Evolutionary conservation across 129 eudicot species (phyloP), one percentile per base, ranked within the genome.

Genomic region (Lactuca sativa): DNA sequence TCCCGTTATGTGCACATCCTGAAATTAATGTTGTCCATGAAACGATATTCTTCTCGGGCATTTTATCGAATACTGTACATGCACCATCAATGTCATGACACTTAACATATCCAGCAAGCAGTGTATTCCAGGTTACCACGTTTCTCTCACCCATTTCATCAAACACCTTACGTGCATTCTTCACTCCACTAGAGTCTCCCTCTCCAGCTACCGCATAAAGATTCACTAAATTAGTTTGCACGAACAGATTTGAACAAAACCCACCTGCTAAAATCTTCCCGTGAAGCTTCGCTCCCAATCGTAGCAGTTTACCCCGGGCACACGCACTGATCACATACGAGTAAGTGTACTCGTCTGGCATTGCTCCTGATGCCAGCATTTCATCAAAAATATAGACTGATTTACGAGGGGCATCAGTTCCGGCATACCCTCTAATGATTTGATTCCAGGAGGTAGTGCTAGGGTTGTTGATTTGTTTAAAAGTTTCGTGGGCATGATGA

Each of bases 1-100:
- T 67, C 57, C 87, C 86, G 9, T 76, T 73, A 10, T 62, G 73
- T 1, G 73, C 84, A 61, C 53, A 85, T n/a, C 95, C 92, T 0
- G 84, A 73, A 70, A 91, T 60, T 82, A 91, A 64, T 0, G 78
- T 79, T 0, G 95, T 91, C 95, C 92, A 91, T 2, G 95, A 85
- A 17, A 91, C 85, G 5, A 79, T 67, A 73, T 71, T 88, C 69
- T 78, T 85, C 76, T 78, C 92, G 3, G 86, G 89, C 86, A 87
- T 90, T 43, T 65, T 82, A 57, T 79, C 76, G 57, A 90, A 90
- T 9, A 85, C 53, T 31, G 33, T 52, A 31, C 55, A 11, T 3
- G 92, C 97, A 4, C 52, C 72, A 18, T 55, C 71, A 6, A 85
- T 55, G 40, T 87, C 84, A 6, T 72, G 55, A 51, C 67, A 63